These are phyloP conservation scores for Dactylellina leptospora DNA, from an alignment of 2,329 filamentous ascomycete species.

Conservation along the genomic window DNA sequence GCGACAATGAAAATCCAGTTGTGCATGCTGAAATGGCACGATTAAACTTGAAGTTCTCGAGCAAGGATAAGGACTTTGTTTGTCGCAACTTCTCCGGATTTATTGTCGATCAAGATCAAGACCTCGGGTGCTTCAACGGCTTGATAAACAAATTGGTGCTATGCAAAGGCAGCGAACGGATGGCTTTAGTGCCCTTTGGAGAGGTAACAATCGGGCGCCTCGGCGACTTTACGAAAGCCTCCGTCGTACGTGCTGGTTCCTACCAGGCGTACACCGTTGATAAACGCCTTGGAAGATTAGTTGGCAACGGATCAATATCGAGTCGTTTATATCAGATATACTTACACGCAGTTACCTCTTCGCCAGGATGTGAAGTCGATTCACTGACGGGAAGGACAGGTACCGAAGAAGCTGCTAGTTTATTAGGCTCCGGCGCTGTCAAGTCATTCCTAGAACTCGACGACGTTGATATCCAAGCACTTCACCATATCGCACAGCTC, in stretches of 20 bases:
- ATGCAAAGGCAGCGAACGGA: slow-evolving; percentile 57
- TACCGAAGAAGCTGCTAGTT: slow-evolving; percentile 66
- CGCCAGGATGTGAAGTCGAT: slow-evolving; percentile 64
- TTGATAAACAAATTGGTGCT: slow-evolving; percentile 66
- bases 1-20: background rate
- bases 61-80: slow-evolving; percentile 57
- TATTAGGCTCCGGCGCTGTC: slow-evolving; percentile 65
- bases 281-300: slow-evolving; percentile 63
- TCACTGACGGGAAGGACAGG: slow-evolving; percentile 65
- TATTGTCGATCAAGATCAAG: slow-evolving; percentile 63
- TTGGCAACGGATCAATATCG: slow-evolving; percentile 65
- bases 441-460: slow-evolving; percentile 63
- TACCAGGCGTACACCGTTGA: slow-evolving; percentile 66
- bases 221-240: slow-evolving; percentile 7
- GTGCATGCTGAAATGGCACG: slow-evolving; percentile 64
- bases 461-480: slow-evolving; percentile 59
- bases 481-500: slow-evolving; percentile 61
- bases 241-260: slow-evolving; percentile 28
- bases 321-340: slow-evolving; percentile 66
- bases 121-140: slow-evolving; percentile 64
- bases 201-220: slow-evolving; percentile 1
- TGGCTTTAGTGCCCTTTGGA: slow-evolving; percentile 52
- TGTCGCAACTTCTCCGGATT: slow-evolving; percentile 66
- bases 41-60: slow-evolving; percentile 65
- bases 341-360: slow-evolving; percentile 67